A percentile compares a stretch with the other conserved stretches of the same genome.
Conservation (phyloP, 768 basidiomycete genomes). For the Grammothele lineata region DNA sequence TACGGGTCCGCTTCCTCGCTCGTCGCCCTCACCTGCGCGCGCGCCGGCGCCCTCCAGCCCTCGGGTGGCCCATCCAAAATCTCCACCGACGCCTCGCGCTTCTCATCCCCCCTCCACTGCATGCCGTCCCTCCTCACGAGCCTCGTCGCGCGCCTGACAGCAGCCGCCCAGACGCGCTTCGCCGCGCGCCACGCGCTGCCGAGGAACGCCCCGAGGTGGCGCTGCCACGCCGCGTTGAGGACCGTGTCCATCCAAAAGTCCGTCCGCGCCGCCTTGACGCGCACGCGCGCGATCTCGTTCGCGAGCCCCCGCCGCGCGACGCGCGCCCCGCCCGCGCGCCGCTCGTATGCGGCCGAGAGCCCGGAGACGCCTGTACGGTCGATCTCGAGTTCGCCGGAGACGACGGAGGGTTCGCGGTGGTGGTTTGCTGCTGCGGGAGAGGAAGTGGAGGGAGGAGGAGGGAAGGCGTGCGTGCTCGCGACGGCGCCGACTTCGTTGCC, state of each 20-base stretch:
- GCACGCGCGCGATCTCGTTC: conserved; percentile 48
- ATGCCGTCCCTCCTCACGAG: no score
- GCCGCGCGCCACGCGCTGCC: conserved; percentile 15
- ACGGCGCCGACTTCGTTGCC: conserved; percentile 70
- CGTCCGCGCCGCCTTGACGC: conserved; percentile 31
- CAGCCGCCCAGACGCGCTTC: conserved; percentile 6
- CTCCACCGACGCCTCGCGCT: neutral
- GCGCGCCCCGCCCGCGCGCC: conserved; percentile 21
- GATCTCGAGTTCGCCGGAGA: conserved; percentile 29
- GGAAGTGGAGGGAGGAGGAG: neutral
- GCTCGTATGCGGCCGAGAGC: conserved; percentile 28
- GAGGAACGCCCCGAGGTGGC: conserved; percentile 33
- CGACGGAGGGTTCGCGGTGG: neutral
- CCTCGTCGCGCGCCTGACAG: no score
- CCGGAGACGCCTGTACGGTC: conserved; percentile 39
- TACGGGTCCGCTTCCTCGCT: conserved; percentile 38
- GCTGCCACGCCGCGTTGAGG: conserved; percentile 35
- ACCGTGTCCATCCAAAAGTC: conserved; percentile 30
- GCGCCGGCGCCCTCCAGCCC: no score
- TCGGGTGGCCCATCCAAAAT: neutral
- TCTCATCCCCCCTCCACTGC: no score
- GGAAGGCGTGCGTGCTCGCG: conserved; percentile 11
- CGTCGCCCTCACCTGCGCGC: neutral
- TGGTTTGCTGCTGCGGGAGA: neutral
- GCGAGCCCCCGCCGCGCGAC: conserved; percentile 35